Evolutionary conservation across 1,284 basidiomycete species (phyloP).

Genomic region (Trichosporon asahii): DNA sequence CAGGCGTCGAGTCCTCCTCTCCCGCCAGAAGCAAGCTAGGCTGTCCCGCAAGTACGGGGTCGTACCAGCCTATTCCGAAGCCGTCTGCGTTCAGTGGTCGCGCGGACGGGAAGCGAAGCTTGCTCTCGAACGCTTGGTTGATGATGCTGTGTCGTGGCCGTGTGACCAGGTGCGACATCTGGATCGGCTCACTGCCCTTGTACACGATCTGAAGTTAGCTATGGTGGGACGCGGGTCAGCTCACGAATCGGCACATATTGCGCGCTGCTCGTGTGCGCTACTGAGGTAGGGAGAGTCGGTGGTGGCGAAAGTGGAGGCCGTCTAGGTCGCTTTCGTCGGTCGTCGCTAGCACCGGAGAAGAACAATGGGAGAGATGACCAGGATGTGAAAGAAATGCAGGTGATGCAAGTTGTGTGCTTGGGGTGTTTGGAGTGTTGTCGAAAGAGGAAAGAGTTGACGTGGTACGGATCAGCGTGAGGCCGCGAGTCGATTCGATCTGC

Average conservation of each 20-base stretch:
- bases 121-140: constrained; percentile 89
- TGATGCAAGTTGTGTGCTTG: not conserved
- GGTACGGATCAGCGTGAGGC: too few species aligned
- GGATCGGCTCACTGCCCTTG: constrained; percentile 83
- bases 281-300: not conserved
- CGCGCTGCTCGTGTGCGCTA: not conserved
- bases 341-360: too few species aligned
- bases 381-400: not conserved
- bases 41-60: constrained; percentile 28
- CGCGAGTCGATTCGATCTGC: not conserved
- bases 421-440: not conserved
- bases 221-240: not conserved
- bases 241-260: constrained; percentile 75
- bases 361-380: not conserved
- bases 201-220: constrained; percentile 58
- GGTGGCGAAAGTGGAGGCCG: constrained; percentile 9
- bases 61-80: constrained; percentile 83
- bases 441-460: not conserved
- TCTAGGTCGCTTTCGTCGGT: not conserved
- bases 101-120: constrained; percentile 72
- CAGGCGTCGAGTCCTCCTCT: not conserved
- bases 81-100: constrained; percentile 93
- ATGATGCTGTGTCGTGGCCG: constrained; percentile 92
- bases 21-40: not conserved
- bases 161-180: constrained; percentile 83